A percentile compares a stretch with the other conserved stretches of the same genome.
Evolutionary conservation across 495 filamentous ascomycete species (phyloP).

Genomic region (Penicillium samsonianum): DNA sequence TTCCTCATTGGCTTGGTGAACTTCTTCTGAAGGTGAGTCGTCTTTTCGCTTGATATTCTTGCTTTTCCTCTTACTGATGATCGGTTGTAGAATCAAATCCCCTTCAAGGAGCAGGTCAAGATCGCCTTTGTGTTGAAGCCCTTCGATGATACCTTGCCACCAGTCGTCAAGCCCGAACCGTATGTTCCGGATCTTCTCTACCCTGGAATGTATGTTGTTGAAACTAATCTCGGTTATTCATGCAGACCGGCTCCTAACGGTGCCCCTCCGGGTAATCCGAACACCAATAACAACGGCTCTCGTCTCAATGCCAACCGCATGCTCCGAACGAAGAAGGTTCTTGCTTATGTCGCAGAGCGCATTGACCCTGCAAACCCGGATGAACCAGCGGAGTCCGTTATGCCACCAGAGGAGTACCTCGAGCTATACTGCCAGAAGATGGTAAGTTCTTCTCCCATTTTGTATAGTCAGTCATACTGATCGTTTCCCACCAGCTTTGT

Average conservation of each 20-base stretch:
- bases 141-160: conserved; percentile 73
- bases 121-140: conserved; percentile 89
- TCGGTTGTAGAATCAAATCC: conserved; percentile 67
- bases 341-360: conserved; percentile 86
- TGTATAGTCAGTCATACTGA: background rate
- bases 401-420: conserved; percentile 88
- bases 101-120: conserved; percentile 89
- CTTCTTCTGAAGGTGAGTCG: conserved; percentile 69
- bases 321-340: conserved; percentile 93
- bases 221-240: background rate
- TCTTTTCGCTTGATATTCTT: background rate
- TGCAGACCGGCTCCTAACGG: conserved; percentile 28
- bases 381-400: conserved; percentile 54
- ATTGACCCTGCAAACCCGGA: conserved; percentile 66
- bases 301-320: conserved; percentile 95
- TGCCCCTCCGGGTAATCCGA: conserved; percentile 17
- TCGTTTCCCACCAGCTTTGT: conserved; percentile 46
- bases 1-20: conserved; percentile 90
- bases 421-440: conserved; percentile 92
- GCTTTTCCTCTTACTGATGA: conserved; percentile 6
- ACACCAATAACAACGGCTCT: conserved; percentile 59
- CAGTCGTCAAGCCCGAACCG: conserved; percentile 63
- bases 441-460: conserved; percentile 53
- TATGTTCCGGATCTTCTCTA: conserved; percentile 25
- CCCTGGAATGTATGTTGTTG: background rate